Conservation (phyloP, 83 land plant genomes). For the Picea abies region DNA sequence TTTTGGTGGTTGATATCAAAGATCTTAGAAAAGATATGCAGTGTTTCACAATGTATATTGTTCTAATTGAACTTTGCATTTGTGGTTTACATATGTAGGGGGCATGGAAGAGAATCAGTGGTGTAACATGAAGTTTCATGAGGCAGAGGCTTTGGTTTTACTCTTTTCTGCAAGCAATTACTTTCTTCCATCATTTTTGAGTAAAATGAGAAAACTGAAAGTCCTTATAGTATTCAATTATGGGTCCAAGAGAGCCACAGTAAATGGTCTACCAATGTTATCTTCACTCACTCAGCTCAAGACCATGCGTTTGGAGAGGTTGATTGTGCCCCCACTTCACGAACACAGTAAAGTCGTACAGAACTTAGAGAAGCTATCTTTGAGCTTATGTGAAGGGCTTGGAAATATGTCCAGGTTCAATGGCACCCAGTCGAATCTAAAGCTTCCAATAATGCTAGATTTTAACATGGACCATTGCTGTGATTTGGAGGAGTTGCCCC, state of each 20-base stretch:
- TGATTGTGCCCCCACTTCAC: conserved; percentile 29
- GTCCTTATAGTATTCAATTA: conserved; percentile 41
- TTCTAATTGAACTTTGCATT: neutral
- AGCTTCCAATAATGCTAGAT: conserved; percentile 42
- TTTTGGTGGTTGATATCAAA: too few relatives aligned
- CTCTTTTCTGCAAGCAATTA: conserved; percentile 47
- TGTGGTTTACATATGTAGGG: conserved; percentile 23
- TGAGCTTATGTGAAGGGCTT: conserved; percentile 43
- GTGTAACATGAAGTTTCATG: conserved; percentile 44
- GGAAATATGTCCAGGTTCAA: conserved; percentile 1
- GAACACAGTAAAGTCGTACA: conserved; percentile 1
- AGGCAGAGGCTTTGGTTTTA: conserved; percentile 62
- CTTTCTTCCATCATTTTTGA: conserved; percentile 56
- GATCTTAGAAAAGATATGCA: too few relatives aligned
- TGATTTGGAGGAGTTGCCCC: conserved; percentile 42
- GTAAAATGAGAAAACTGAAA: conserved; percentile 50
- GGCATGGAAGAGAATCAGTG: conserved; percentile 59
- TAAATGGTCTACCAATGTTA: conserved; percentile 33
- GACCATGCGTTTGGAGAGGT: conserved; percentile 52
- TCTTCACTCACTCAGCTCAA: conserved; percentile 33
- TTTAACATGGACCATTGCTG: conserved; percentile 57
- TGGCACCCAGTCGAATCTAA: conserved; percentile 5
- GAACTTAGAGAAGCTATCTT: conserved; percentile 38
- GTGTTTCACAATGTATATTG: neutral
- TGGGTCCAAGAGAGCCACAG: conserved; percentile 25